Percentiles rank a stretch among this genome's conserved stretches.
These are phyloP conservation scores for Candida namnaoensis DNA, from an alignment of 805 yeast genomes.

Conservation along the genomic window DNA sequence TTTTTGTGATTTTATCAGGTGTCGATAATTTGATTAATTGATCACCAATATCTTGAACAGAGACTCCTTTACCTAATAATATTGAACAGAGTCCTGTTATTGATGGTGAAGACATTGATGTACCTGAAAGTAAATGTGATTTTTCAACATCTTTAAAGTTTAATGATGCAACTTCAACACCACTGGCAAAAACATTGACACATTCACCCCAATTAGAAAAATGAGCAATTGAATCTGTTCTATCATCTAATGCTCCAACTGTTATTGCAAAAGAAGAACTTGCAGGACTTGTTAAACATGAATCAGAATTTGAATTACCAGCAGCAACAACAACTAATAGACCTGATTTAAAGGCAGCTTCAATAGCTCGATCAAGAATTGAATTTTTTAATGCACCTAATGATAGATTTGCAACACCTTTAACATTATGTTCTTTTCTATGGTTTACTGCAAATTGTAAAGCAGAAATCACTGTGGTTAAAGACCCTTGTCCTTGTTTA, in stretches of 20 bases:
- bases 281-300: conserved; percentile 84
- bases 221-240: conserved; percentile 56
- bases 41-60: conserved; percentile 29
- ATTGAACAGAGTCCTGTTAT: conserved; percentile 61
- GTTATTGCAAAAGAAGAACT: conserved; percentile 65
- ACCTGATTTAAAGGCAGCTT: conserved; percentile 68
- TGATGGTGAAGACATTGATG: conserved; percentile 76
- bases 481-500: conserved; percentile 58
- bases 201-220: conserved; percentile 95
- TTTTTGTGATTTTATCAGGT: conserved; percentile 34
- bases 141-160: conserved; percentile 19
- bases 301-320: conserved; percentile 72
- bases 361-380: conserved; percentile 66
- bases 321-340: conserved; percentile 75
- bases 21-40: conserved; percentile 38
- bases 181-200: conserved; percentile 81
- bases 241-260: conserved; percentile 85
- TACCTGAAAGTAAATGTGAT: conserved; percentile 45
- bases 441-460: conserved; percentile 63
- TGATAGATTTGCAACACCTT: conserved; percentile 72
- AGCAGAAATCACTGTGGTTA: conserved; percentile 57
- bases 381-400: conserved; percentile 66
- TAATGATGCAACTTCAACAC: conserved; percentile 57
- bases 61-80: conserved; percentile 42
- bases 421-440: conserved; percentile 22